These are phyloP conservation scores for Bryopsis sp. DNA, from an alignment of 139 green algal species.

Conservation along the genomic window DNA sequence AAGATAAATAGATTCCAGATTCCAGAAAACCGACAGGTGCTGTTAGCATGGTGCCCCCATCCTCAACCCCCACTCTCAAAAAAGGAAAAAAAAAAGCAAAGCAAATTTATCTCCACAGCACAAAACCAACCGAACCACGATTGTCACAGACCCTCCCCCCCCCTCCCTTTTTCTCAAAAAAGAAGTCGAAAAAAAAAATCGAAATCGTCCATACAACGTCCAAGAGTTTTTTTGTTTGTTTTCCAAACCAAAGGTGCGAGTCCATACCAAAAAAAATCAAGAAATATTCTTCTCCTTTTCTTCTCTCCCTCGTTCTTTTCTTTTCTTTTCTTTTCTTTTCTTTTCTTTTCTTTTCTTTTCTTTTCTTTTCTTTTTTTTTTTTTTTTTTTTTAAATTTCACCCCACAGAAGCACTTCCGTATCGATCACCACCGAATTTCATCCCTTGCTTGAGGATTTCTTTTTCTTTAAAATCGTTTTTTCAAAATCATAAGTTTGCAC, in stretches of 20 bases:
- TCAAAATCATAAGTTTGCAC: background rate
- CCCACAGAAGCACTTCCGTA: background rate
- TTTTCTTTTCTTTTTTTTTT: background rate
- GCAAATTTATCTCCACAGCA: too few relatives aligned
- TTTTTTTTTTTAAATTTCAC: background rate
- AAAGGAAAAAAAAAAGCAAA: too few relatives aligned
- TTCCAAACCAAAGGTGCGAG: background rate
- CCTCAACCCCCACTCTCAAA: too few relatives aligned
- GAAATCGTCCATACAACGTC: background rate
- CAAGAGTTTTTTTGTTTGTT: background rate
- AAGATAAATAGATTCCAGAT: too few relatives aligned
- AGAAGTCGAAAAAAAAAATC: background rate
- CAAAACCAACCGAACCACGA: too few relatives aligned
- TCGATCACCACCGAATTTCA: background rate
- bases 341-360: background rate
- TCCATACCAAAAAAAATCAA: background rate
- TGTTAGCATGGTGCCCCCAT: too few relatives aligned
- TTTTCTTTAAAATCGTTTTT: background rate
- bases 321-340: background rate
- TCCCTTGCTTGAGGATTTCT: background rate
- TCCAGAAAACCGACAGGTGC: too few relatives aligned
- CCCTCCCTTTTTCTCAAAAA: slow-evolving; percentile 1
- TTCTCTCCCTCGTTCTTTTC: background rate
- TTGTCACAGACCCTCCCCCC: too few relatives aligned
- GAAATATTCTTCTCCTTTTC: background rate